These are phyloP conservation scores for Pythium graminicola DNA, from an alignment of 352 stramenopile species.

Conservation along the genomic window DNA sequence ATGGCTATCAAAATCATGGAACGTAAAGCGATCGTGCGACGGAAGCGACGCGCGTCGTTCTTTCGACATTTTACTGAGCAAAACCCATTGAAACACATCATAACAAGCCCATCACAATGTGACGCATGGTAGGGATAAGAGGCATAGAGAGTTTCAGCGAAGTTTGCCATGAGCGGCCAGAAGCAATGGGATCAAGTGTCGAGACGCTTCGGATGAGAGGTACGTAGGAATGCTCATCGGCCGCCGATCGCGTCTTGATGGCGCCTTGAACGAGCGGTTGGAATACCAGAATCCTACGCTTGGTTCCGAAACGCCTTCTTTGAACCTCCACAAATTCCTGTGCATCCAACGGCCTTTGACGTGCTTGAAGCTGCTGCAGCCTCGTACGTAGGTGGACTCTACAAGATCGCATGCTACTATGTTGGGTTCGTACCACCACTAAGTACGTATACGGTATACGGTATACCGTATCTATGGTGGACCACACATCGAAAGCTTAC, in stretches of 20 bases:
- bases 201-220: constrained; percentile 10
- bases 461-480: too few species aligned
- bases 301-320: too few species aligned
- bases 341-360: too few species aligned
- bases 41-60: constrained; percentile 15
- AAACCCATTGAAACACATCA: constrained; percentile 16
- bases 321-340: too few species aligned
- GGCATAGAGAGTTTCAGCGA: neutral
- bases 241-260: too few species aligned
- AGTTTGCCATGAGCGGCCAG: too few species aligned
- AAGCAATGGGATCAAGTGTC: constrained; percentile 3
- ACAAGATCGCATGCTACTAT: neutral
- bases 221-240: too few species aligned
- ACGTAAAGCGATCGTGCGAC: constrained; percentile 9
- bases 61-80: constrained; percentile 17
- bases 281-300: too few species aligned
- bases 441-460: too few species aligned
- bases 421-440: neutral
- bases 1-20: constrained; percentile 24
- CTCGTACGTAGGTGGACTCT: neutral
- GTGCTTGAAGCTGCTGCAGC: too few species aligned
- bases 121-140: constrained; percentile 13
- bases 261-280: too few species aligned
- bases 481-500: neutral
- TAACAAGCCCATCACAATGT: constrained; percentile 13